Base-by-base conservation (phyloP, 2,329 filamentous ascomycete species). In the Alternaria sp. region DNA sequence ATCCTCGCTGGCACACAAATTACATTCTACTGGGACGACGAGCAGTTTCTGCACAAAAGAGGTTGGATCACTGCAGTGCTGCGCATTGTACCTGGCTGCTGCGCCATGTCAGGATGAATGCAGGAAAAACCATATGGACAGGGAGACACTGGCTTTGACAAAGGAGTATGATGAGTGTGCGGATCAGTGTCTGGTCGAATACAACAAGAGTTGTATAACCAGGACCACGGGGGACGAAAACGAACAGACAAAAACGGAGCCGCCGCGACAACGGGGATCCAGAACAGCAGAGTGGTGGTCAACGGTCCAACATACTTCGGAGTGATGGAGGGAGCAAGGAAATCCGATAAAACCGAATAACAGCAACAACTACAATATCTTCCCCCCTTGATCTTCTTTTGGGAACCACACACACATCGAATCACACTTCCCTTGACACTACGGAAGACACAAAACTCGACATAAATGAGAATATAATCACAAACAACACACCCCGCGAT, bases 61-160 rank as follows among this genome's bases (percentile, higher is more conserved):
- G 39, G 26, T 61, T 20, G 54, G 58, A 26, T 43, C 18, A 11
- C 12, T 34, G 22, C 52, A 48, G 11, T 61, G 58, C 12, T 61
- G 58, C 30, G 32, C 46, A 14, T 18, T 60, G 4, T 57, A 51
- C 32, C 53, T 60, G 9, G 22, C 32, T 1, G 57, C 57, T 5
- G 16, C 32, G 26, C 53, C 57, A 12, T 60, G 57, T 42, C 30
- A 57, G 2, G 57, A 60, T 16, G 53, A 60, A 28, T 60, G 57
- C 32, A 43, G 52, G 14, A 57, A 57, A 8, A 18, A 24, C 5
- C 18, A 57, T 24, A n/a, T 51, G 16, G 53, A 57, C 20, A 32
- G 57, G 12, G 53, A 60, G 30, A 60, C 57, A 3, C 5, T 57
- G 16, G 38, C 46, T 6, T 26, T 49, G 11, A 60, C 57, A 7